These are phyloP conservation scores for Plasmodium yoelii DNA, from an alignment of 169 alveolate species.

Conservation along the genomic window DNA sequence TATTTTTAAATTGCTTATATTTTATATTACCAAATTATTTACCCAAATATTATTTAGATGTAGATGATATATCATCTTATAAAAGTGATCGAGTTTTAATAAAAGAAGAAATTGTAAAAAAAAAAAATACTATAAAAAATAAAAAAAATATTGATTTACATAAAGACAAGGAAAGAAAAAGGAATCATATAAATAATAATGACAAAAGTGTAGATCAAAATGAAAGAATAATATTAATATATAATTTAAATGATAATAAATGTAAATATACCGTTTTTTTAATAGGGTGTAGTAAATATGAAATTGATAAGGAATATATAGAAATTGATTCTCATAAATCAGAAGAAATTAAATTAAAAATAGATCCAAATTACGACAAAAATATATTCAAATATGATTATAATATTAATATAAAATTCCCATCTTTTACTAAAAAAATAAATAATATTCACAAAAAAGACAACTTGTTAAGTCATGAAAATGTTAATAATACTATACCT, in stretches of 20 bases:
- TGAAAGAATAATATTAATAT: slow-evolving; percentile 53
- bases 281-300: slow-evolving; percentile 49
- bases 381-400: slow-evolving; percentile 1
- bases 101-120: slow-evolving; percentile 26
- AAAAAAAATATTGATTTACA: neutral
- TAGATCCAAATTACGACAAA: slow-evolving; percentile 43
- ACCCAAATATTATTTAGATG: slow-evolving; percentile 42
- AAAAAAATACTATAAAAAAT: neutral
- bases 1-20: slow-evolving; percentile 49
- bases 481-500: too few relatives aligned
- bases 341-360: slow-evolving; percentile 55
- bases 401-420: slow-evolving; percentile 14
- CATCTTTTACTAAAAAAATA: slow-evolving; percentile 17
- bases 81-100: slow-evolving; percentile 11
- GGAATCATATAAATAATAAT: neutral
- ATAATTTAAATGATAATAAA: slow-evolving; percentile 45
- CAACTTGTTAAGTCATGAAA: neutral
- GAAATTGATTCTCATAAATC: slow-evolving; percentile 29
- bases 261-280: slow-evolving; percentile 50
- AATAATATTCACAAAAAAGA: neutral
- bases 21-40: slow-evolving; percentile 58
- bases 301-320: slow-evolving; percentile 22
- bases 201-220: neutral
- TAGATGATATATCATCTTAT: slow-evolving; percentile 57
- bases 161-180: slow-evolving; percentile 1